These are phyloP conservation scores for Pestalotiopsis sp. DNA, from an alignment of 2,329 filamentous ascomycete species.

Conservation along the genomic window DNA sequence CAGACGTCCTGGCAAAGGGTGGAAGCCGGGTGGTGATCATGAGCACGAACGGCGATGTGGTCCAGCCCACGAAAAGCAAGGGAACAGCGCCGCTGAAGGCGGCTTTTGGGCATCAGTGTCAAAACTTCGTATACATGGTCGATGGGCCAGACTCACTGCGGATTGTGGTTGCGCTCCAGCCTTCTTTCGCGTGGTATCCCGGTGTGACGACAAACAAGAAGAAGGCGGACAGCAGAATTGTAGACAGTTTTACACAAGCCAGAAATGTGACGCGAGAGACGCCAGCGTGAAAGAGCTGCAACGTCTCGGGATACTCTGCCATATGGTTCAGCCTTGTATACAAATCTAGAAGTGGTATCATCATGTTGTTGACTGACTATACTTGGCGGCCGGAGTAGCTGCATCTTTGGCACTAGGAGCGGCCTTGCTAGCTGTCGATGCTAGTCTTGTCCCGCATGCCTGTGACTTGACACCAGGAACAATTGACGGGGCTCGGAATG, in stretches of 20 bases:
- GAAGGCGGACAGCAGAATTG: conserved; percentile 69
- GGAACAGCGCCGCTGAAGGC: conserved; percentile 65
- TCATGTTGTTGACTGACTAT: conserved; percentile 1
- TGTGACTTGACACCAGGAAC: neutral
- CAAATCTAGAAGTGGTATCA: neutral
- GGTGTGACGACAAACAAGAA: conserved; percentile 68
- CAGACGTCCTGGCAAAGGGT: conserved; percentile 62
- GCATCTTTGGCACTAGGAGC: conserved; percentile 9
- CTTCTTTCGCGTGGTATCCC: conserved; percentile 48
- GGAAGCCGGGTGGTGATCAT: conserved; percentile 74
- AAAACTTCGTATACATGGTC: conserved; percentile 10
- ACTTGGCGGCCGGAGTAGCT: neutral
- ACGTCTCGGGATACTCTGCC: conserved; percentile 54
- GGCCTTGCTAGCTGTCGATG: conserved; percentile 21
- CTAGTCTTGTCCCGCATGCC: conserved; percentile 17
- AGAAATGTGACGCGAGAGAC: conserved; percentile 68
- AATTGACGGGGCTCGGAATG: conserved; percentile 8
- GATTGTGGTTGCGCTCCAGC: conserved; percentile 23
- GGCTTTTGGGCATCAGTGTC: conserved; percentile 41
- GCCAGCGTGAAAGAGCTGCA: conserved; percentile 78
- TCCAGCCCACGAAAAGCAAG: conserved; percentile 64
- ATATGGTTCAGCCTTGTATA: neutral
- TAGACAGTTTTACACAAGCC: conserved; percentile 71
- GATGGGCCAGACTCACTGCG: conserved; percentile 24
- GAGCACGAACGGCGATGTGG: conserved; percentile 71